A percentile compares a stretch with the other conserved stretches of the same genome.
These are phyloP conservation scores for Barnettozyma pratensis DNA, from an alignment of 805 yeast genomes.

Conservation along the genomic window DNA sequence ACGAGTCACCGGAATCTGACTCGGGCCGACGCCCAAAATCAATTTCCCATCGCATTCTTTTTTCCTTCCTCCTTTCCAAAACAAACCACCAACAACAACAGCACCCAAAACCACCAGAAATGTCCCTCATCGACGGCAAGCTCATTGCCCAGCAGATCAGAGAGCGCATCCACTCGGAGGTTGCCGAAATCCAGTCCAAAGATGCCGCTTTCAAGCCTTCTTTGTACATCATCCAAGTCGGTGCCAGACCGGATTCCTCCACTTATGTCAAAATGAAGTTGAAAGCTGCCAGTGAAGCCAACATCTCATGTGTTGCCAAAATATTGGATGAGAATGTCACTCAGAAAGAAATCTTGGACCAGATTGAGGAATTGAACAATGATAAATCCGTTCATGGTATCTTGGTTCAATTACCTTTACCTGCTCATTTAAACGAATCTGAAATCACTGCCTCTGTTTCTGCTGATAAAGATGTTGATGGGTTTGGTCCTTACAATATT, in stretches of 20 bases:
- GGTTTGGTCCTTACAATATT: slow-evolving; percentile 70
- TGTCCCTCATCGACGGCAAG: slow-evolving; percentile 50
- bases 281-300: slow-evolving; percentile 70
- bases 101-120: no score
- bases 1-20: no score
- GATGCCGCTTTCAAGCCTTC: slow-evolving; percentile 61
- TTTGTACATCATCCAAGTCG: slow-evolving; percentile 77
- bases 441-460: slow-evolving; percentile 61
- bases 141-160: slow-evolving; percentile 49
- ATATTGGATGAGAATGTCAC: slow-evolving; percentile 51
- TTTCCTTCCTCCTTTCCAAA: no score
- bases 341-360: slow-evolving; percentile 49
- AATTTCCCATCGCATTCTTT: no score
- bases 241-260: slow-evolving; percentile 69
- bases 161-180: slow-evolving; percentile 43
- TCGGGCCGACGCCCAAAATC: no score
- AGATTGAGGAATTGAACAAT: slow-evolving; percentile 51
- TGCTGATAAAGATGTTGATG: slow-evolving; percentile 74
- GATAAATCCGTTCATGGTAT: slow-evolving; percentile 63
- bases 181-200: slow-evolving; percentile 35
- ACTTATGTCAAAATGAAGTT: slow-evolving; percentile 77
- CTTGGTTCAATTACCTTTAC: slow-evolving; percentile 72
- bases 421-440: slow-evolving; percentile 63
- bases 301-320: slow-evolving; percentile 55
- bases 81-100: no score